Evolutionary conservation across 2,329 filamentous ascomycete species (phyloP).

Genomic region (Aspergillus sp.): DNA sequence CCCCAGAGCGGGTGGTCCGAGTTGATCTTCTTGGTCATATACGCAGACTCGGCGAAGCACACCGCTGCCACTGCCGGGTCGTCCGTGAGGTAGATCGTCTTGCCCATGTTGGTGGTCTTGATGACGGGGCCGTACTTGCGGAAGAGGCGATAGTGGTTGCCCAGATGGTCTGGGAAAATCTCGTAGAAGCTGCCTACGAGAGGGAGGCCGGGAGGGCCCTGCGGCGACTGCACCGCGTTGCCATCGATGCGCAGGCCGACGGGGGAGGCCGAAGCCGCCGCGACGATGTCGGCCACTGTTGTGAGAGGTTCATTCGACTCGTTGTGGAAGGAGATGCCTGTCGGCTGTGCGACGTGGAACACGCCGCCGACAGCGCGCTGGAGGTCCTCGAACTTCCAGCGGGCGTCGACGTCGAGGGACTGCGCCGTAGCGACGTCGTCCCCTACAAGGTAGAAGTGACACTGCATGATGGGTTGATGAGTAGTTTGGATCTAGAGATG

Average conservation of each 20-base stretch:
- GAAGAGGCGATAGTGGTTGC: conserved; percentile 54
- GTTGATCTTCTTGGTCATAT: conserved; percentile 51
- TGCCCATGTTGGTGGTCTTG: conserved; percentile 53
- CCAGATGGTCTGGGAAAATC: conserved; percentile 55
- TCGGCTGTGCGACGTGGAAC: conserved; percentile 43
- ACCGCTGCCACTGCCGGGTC: conserved; percentile 46
- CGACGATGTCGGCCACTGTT: conserved; percentile 6
- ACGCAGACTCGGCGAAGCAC: conserved; percentile 46
- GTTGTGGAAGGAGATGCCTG: conserved; percentile 26
- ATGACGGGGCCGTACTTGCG: conserved; percentile 51
- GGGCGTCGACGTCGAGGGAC: conserved; percentile 48
- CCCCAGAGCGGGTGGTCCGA: conserved; percentile 21
- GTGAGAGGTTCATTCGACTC: conserved; percentile 2
- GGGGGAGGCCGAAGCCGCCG: not conserved
- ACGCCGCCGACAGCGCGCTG: conserved; percentile 50
- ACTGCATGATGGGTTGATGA: conserved; percentile 3
- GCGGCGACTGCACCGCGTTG: conserved; percentile 17
- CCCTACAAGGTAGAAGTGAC: conserved; percentile 18
- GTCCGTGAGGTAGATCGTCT: conserved; percentile 48
- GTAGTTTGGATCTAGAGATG: not conserved
- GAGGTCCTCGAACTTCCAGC: conserved; percentile 53
- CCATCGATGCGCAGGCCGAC: conserved; percentile 23
- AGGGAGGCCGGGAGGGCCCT: conserved; percentile 20
- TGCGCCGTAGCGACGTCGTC: conserved; percentile 37
- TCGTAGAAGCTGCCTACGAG: conserved; percentile 53